Conservation (phyloP, 441 rosid species). For the Bruguiera hainesii region DNA sequence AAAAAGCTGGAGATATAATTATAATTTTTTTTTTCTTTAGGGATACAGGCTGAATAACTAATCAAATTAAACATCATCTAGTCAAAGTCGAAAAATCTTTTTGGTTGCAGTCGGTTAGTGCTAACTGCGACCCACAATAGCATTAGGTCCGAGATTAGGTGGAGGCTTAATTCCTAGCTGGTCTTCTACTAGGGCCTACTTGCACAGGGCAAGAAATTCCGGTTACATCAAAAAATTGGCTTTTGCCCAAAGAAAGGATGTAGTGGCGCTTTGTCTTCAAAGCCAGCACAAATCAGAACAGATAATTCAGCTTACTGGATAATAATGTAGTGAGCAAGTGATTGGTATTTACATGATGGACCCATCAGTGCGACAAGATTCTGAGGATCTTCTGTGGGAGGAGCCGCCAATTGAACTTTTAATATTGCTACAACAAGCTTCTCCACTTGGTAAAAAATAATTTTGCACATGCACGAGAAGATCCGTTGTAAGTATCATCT, state of each 20-base stretch:
- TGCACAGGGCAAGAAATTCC: conserved; percentile 15
- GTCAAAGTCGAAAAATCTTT: too few species aligned
- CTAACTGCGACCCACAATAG: too few species aligned
- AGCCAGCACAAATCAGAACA: conserved; percentile 20
- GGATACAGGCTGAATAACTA: too few species aligned
- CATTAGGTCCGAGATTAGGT: neutral
- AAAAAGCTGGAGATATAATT: too few species aligned
- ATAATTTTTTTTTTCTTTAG: too few species aligned
- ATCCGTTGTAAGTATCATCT: conserved; percentile 31
- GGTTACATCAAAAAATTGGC: conserved; percentile 10
- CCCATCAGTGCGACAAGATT: conserved; percentile 5
- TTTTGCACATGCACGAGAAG: conserved; percentile 1
- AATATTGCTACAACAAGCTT: conserved; percentile 6
- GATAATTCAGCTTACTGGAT: conserved; percentile 1
- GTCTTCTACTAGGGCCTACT: neutral
- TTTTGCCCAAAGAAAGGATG: conserved; percentile 15
- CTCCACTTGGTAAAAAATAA: neutral
- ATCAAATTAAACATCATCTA: too few species aligned
- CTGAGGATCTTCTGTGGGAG: conserved; percentile 11
- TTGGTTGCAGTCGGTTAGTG: too few species aligned
- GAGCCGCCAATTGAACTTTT: conserved; percentile 1
- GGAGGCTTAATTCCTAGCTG: conserved; percentile 9
- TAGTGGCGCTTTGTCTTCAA: conserved; percentile 15
- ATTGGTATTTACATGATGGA: conserved; percentile 26
- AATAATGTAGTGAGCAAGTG: conserved; percentile 21